These are phyloP conservation scores for Pleurotus ostreatus DNA, from an alignment of 768 basidiomycete species.

Conservation along the genomic window DNA sequence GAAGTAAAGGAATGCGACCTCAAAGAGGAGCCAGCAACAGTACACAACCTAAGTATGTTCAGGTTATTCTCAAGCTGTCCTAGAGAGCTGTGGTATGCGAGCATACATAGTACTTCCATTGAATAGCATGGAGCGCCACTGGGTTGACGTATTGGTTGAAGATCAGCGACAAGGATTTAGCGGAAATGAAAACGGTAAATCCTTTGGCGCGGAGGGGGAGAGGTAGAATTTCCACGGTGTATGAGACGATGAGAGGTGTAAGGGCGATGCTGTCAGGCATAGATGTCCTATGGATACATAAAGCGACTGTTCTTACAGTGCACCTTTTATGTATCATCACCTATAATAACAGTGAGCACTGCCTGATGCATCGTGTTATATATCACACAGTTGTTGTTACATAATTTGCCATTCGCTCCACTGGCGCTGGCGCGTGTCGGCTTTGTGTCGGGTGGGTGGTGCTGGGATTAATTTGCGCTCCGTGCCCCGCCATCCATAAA, in stretches of 20 bases:
- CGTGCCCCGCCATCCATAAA: no score
- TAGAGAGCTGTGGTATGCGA: not conserved
- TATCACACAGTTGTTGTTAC: no score
- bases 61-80: not conserved
- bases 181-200: constrained; percentile 75
- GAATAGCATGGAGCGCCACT: constrained; percentile 35
- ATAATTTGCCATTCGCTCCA: no score
- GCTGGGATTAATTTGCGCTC: no score
- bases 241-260: constrained; percentile 81
- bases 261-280: constrained; percentile 71
- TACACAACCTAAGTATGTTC: constrained; percentile 51
- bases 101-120: constrained; percentile 75
- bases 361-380: no score
- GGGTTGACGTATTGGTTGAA: constrained; percentile 90
- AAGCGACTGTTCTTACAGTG: no score
- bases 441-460: no score
- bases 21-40: constrained; percentile 63
- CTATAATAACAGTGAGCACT: no score
- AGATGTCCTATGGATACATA: no score
- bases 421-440: no score
- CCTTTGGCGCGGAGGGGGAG: constrained; percentile 83
- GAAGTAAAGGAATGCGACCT: constrained; percentile 61
- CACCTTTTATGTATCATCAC: no score
- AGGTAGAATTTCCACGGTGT: constrained; percentile 87
- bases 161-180: constrained; percentile 73